Conservation (phyloP, 2,329 filamentous ascomycete species). For the Hypoxylon sp. region DNA sequence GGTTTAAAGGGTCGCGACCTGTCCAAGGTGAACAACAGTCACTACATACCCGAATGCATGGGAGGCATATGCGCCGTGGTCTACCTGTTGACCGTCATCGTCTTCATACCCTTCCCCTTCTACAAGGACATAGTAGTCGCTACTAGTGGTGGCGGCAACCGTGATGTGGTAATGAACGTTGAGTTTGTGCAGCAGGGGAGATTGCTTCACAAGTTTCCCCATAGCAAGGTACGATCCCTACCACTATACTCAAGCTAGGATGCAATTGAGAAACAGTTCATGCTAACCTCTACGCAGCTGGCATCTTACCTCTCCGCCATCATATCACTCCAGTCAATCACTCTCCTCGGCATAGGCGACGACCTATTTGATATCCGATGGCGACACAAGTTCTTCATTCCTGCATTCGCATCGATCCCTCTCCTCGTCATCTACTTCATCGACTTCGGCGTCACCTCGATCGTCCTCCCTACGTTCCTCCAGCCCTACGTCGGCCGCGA, state of each 20-base stretch:
- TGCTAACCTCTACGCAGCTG: constrained; percentile 65
- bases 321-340: constrained; percentile 89
- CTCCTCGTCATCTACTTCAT: constrained; percentile 98
- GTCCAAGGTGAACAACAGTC: constrained; percentile 72
- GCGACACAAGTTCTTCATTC: constrained; percentile 99
- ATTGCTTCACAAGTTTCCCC: constrained; percentile 90
- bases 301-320: constrained; percentile 95
- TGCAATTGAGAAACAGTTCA: background rate
- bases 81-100: constrained; percentile 87
- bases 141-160: constrained; percentile 92
- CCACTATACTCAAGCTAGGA: background rate
- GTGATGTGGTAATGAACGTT: constrained; percentile 82
- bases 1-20: constrained; percentile 92
- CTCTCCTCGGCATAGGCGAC: constrained; percentile 92
- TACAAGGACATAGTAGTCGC: constrained; percentile 98
- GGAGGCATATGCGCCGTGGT: constrained; percentile 92
- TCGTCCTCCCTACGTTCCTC: constrained; percentile 89
- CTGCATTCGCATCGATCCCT: constrained; percentile 90
- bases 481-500: constrained; percentile 82
- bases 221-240: constrained; percentile 77
- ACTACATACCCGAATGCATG: constrained; percentile 87
- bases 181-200: constrained; percentile 83
- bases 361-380: constrained; percentile 98
- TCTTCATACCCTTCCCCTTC: constrained; percentile 96
- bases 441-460: constrained; percentile 95